Evolutionary conservation across 2,329 filamentous ascomycete genomes (phyloP).

Genomic region (Penicillium sumatraense): DNA sequence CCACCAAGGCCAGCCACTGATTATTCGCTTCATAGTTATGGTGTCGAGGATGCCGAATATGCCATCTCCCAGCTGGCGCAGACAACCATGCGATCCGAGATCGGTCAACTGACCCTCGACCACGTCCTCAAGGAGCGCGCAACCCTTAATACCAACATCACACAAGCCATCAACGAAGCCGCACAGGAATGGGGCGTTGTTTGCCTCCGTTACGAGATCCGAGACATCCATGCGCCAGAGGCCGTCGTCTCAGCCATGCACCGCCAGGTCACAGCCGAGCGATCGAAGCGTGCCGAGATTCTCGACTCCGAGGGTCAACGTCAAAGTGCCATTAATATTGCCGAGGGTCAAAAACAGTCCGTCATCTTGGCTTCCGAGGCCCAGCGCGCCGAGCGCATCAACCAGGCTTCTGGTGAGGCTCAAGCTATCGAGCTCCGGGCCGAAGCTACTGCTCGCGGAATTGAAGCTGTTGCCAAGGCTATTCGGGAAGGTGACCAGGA

Average conservation of each 20-base stretch:
- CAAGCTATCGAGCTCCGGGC: constrained; percentile 90
- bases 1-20: background rate
- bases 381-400: constrained; percentile 86
- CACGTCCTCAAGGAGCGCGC: constrained; percentile 97
- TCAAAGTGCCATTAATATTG: constrained; percentile 98
- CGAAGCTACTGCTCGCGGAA: constrained; percentile 81
- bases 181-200: constrained; percentile 96
- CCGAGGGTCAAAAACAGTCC: constrained; percentile 94
- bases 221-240: constrained; percentile 94
- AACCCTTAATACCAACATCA: constrained; percentile 96
- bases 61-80: constrained; percentile 97
- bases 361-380: constrained; percentile 97
- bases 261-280: constrained; percentile 94
- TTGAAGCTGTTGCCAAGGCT: constrained; percentile 79
- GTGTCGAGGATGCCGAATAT: constrained; percentile 97
- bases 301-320: constrained; percentile 95
- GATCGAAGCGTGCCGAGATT: constrained; percentile 96
- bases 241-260: constrained; percentile 98
- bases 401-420: constrained; percentile 87
- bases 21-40: constrained; percentile 67
- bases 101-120: constrained; percentile 93
- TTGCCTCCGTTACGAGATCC: constrained; percentile 95
- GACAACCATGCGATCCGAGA: constrained; percentile 98
- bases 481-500: constrained; percentile 74
- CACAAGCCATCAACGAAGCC: constrained; percentile 97